Evolutionary conservation across 1,284 basidiomycete species (phyloP), one percentile per base, ranked within the genome.

Genomic region (Bjerkandera adusta): DNA sequence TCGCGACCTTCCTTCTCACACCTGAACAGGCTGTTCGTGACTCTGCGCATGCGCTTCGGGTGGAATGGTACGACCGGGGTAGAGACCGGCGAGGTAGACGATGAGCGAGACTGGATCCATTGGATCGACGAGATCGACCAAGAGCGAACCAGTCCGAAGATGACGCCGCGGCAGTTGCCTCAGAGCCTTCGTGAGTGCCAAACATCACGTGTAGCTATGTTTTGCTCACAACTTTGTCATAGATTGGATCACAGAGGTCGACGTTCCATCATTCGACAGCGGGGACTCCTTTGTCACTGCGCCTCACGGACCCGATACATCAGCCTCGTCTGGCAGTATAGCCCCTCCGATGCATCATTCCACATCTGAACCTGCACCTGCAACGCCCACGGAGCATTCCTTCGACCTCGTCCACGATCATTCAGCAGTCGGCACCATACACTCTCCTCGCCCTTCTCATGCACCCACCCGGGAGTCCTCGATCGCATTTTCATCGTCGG

Each of bases 1-100:
- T 36, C 49, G 4, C 71, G 83, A 2, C 79, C 79, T 1, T 50
- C 67, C 2, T 84, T 84, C 57, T 57, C 65, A n/a, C 51, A 53
- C 24, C 65, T 85, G 33, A 69, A 70, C 12, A 51, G 59, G 7
- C 66, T 69, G 22, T 47, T 79, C 29, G 69, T 72, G 55, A 54
- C 58, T 41, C 48, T 73, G 21, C 66, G 72, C 16, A 47, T 53
- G 13, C 59, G 56, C 39, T 59, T 59, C 16, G 68, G 67, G 8
- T 36, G 58, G 51, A 45, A 62, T 49, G 26, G 63, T 37, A 45
- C 58, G 45, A 61, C 68, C 16, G 57, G 62, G 3, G 47, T 50
- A 5, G 57, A 57, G 7, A 42, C 48, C 11, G 45, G 53, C 1
- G 45, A 46, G 1, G 26, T 52, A 5, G 57, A 57, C 33, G 36